These are phyloP conservation scores for Kwoniella europaea DNA, from an alignment of 768 basidiomycete genomes.

Conservation along the genomic window DNA sequence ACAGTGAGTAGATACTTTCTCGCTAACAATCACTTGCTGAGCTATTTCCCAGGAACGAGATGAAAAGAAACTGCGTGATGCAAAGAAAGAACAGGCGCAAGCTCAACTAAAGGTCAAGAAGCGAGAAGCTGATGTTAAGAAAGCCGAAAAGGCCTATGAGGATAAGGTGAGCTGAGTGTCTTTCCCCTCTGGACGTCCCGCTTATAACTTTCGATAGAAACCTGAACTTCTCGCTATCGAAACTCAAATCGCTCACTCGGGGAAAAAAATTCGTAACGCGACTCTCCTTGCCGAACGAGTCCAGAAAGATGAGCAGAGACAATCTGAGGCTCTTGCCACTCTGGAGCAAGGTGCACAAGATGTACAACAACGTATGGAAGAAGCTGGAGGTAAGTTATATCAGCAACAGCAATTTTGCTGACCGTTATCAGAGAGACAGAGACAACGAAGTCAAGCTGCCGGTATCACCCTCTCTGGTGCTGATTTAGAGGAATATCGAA, in stretches of 20 bases:
- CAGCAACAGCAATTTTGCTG: not conserved
- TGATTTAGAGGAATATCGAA: slow-evolving; percentile 83
- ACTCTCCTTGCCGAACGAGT: slow-evolving; percentile 69
- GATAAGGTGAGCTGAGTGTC: slow-evolving; percentile 66
- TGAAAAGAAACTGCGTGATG: slow-evolving; percentile 73
- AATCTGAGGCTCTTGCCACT: slow-evolving; percentile 56
- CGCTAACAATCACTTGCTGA: not conserved
- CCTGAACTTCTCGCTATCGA: slow-evolving; percentile 83
- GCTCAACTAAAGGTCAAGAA: slow-evolving; percentile 75
- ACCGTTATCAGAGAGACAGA: slow-evolving; percentile 68
- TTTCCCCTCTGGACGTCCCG: not conserved
- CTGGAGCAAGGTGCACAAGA: slow-evolving; percentile 70
- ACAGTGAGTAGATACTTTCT: slow-evolving; percentile 60
- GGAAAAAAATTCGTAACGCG: slow-evolving; percentile 77
- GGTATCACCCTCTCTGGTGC: slow-evolving; percentile 81
- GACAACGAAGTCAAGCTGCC: slow-evolving; percentile 68
- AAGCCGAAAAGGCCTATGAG: slow-evolving; percentile 85
- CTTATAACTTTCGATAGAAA: slow-evolving; percentile 62
- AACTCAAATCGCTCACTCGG: slow-evolving; percentile 83
- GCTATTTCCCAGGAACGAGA: slow-evolving; percentile 48
- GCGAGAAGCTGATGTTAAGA: slow-evolving; percentile 85
- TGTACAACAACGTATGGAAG: slow-evolving; percentile 72
- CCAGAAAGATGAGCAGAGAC: slow-evolving; percentile 63
- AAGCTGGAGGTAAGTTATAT: slow-evolving; percentile 71
- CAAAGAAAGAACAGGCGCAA: slow-evolving; percentile 78